Evolutionary conservation across 2,329 filamentous ascomycete species (phyloP).

Genomic region (Amylocarpus encephaloides): DNA sequence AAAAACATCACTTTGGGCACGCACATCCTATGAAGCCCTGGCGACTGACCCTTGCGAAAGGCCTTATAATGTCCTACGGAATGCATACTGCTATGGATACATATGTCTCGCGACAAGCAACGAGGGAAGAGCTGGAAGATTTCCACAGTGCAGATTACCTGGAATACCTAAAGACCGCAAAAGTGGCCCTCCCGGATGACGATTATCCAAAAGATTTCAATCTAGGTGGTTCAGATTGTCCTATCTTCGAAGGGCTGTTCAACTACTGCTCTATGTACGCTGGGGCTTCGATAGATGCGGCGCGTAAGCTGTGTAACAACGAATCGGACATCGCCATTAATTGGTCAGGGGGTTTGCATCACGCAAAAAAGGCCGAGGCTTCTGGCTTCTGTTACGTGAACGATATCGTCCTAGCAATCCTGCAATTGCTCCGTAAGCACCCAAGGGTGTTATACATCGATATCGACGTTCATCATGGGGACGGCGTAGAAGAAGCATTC

Average conservation of each 20-base stretch:
- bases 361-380: conserved; percentile 90
- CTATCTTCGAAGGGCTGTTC: conserved; percentile 91
- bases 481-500: conserved; percentile 87
- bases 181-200: conserved; percentile 60
- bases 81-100: conserved; percentile 97
- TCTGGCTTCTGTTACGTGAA: conserved; percentile 99
- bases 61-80: conserved; percentile 88
- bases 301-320: conserved; percentile 76
- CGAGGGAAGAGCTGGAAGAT: conserved; percentile 75
- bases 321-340: conserved; percentile 95
- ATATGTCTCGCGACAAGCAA: conserved; percentile 77
- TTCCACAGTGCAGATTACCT: conserved; percentile 91
- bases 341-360: conserved; percentile 94
- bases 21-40: conserved; percentile 99
- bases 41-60: conserved; percentile 91
- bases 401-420: conserved; percentile 90
- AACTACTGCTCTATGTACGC: conserved; percentile 93
- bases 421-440: conserved; percentile 76
- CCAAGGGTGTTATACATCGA: conserved; percentile 90
- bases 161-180: conserved; percentile 72
- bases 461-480: conserved; percentile 87
- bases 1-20: conserved; percentile 94
- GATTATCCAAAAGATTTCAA: conserved; percentile 65
- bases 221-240: conserved; percentile 85
- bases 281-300: conserved; percentile 84